Base-by-base conservation (phyloP, 1,284 basidiomycete species). In the Ganoderma sp. region DNA sequence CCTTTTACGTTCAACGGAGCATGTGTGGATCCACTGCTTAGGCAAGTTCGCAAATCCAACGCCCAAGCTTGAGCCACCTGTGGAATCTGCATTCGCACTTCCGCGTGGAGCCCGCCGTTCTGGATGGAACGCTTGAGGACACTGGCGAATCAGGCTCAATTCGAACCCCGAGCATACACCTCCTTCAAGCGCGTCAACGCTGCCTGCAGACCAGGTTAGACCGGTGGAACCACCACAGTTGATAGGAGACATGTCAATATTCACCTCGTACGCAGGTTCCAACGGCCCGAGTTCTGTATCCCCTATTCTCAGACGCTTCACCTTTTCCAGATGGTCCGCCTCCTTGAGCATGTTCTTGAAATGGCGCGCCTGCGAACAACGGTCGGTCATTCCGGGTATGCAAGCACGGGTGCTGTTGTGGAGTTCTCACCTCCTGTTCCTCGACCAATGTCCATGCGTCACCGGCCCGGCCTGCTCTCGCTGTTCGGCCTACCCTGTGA, bases 371-470 rank as follows among this genome's bases (percentile, higher is more conserved):
- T 95, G 72, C n/a, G 37, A 41, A 48, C 32, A 37, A 43, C 12
- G 5, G 39, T 34, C n/a, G 10, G 41, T 69, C 41, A 59, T 9
- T 32, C 22, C 12, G n/a, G 50, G 48, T 22, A 52, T 39, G 39
- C 25, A 9, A 34, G 39, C 14, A 17, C 22, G 39, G 22, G 22
- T n/a, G 17, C 3, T 19, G 19, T 22, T 25, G 42, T n/a, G 15
- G 39, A 22, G 7, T 2, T 68, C 81, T 57, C 67, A 93, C 95
- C 86, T 98, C 97, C 79, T 98, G 97, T 77, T 95, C 94, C 82
- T 99, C 97, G 4, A 99, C 94, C 70, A 99, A 81, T 2, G 93
- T 94, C 96, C 96, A 99, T 0, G 96, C 96, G 70, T 93, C 88
- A 4, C 97, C 97, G 15, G 82, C 81, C 58, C 93, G 85, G 1